These are phyloP conservation scores for Linum tenue DNA, from an alignment of 345 rosid genomes.

Conservation along the genomic window DNA sequence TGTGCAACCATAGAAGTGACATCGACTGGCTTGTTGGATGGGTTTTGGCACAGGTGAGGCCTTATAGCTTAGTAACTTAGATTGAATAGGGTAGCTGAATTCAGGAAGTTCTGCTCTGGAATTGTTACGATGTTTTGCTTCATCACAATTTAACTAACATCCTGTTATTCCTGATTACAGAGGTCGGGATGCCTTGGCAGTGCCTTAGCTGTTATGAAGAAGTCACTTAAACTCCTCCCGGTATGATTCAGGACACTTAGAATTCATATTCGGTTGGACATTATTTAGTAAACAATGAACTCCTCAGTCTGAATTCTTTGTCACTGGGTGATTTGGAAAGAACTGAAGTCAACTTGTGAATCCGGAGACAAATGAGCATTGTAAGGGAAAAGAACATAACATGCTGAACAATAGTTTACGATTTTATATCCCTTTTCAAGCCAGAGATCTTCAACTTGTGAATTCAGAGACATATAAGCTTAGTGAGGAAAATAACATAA, in stretches of 20 bases:
- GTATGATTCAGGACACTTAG: constrained; percentile 28
- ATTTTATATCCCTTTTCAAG: not conserved
- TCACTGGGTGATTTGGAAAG: not conserved
- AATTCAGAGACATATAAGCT: not conserved
- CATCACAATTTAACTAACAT: not conserved
- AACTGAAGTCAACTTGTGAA: not conserved
- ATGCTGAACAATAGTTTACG: not conserved
- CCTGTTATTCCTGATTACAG: constrained; percentile 28
- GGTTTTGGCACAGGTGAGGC: constrained; percentile 77
- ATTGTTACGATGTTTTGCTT: not conserved
- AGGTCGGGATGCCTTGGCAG: constrained; percentile 93
- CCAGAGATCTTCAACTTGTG: not conserved
- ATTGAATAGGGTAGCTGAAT: not conserved
- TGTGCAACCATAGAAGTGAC: constrained; percentile 82
- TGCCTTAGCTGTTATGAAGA: constrained; percentile 90
- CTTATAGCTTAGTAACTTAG: not conserved
- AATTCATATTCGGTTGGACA: not conserved
- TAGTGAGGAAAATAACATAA: not conserved
- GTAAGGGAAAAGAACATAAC: not conserved
- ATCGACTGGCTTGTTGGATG: constrained; percentile 98
- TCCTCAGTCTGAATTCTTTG: not conserved
- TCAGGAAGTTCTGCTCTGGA: not conserved
- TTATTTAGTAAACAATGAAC: not conserved
- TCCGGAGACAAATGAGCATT: not conserved
- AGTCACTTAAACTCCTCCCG: constrained; percentile 80